A percentile compares a stretch with the other conserved stretches of the same genome.
These are phyloP conservation scores for Coleophoma cylindrospora DNA, from an alignment of 2,329 filamentous ascomycete species.

Conservation along the genomic window DNA sequence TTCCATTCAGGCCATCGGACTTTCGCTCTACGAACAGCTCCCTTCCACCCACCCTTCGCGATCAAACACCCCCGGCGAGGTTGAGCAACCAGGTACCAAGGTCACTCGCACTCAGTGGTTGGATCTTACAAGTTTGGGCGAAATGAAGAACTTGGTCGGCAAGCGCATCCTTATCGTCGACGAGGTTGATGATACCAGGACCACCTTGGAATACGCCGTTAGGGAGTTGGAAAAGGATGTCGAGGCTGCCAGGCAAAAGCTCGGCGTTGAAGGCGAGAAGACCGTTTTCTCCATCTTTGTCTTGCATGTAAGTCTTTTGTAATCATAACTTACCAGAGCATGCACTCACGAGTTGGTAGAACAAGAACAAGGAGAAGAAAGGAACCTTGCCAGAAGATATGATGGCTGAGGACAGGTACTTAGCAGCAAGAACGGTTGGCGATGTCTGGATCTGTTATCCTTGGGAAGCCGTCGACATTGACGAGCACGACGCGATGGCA, in stretches of 20 bases:
- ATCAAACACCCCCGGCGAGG: conserved; percentile 33
- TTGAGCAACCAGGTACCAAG: conserved; percentile 80
- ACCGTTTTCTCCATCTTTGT: conserved; percentile 95
- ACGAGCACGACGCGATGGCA: conserved; percentile 78
- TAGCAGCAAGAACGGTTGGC: conserved; percentile 81
- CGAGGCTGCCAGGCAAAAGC: conserved; percentile 67
- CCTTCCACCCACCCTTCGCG: conserved; percentile 47
- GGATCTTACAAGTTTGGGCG: conserved; percentile 74
- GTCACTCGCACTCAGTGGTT: conserved; percentile 99
- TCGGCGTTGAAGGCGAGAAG: conserved; percentile 67
- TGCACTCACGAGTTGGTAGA: conserved; percentile 42
- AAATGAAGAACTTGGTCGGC: conserved; percentile 85
- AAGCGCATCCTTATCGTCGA: conserved; percentile 92
- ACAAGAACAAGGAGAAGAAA: conserved; percentile 98
- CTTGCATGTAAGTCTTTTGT: conserved; percentile 59
- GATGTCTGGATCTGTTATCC: conserved; percentile 99
- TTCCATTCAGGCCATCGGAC: conserved; percentile 96
- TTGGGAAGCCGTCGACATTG: conserved; percentile 93
- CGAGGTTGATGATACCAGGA: conserved; percentile 93
- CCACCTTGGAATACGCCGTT: conserved; percentile 90
- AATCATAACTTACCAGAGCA: background rate
- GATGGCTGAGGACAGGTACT: conserved; percentile 67
- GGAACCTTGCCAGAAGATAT: conserved; percentile 76
- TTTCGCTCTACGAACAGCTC: conserved; percentile 92
- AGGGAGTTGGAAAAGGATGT: conserved; percentile 94